Evolutionary conservation across 257 asterid genomes (phyloP).

Genomic region (Petrea volubilis): DNA sequence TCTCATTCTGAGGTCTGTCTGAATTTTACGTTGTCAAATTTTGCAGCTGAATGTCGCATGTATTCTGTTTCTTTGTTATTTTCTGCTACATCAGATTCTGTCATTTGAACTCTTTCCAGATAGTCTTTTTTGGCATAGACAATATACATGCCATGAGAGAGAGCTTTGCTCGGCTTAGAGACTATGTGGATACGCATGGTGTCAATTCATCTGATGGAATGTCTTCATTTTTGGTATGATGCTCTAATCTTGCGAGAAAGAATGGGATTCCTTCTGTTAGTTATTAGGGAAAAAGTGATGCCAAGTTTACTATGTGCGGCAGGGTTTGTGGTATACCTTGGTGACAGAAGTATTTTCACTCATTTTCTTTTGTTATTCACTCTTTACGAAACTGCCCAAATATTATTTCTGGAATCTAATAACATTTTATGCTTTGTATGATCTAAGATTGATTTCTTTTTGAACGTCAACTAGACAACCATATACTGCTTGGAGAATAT

Average conservation of each 20-base stretch:
- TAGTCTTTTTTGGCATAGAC: slow-evolving; percentile 97
- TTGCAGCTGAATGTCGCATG: slow-evolving; percentile 15
- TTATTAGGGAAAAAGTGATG: background rate
- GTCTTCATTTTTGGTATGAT: slow-evolving; percentile 89
- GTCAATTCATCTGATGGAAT: slow-evolving; percentile 92
- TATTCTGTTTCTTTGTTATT: slow-evolving; percentile 3
- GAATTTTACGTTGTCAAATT: slow-evolving; percentile 20
- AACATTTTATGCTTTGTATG: background rate
- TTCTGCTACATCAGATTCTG: slow-evolving; percentile 9
- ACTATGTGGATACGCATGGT: slow-evolving; percentile 95
- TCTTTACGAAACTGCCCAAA: background rate
- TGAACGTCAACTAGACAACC: background rate
- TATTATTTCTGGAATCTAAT: background rate
- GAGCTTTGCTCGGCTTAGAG: slow-evolving; percentile 88
- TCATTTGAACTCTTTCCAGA: slow-evolving; percentile 44
- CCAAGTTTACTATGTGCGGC: background rate
- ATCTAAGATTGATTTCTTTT: background rate
- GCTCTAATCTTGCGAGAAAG: slow-evolving; percentile 12
- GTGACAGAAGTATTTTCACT: background rate
- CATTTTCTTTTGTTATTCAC: background rate
- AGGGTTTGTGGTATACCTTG: background rate
- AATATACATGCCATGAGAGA: slow-evolving; percentile 98
- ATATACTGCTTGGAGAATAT: background rate
- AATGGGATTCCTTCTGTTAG: background rate
- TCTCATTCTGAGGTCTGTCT: slow-evolving; percentile 86